Percentiles rank a stretch among this genome's conserved stretches.
Evolutionary conservation across 1,284 basidiomycete genomes (phyloP).

Genomic region (Cryptococcus sp.): DNA sequence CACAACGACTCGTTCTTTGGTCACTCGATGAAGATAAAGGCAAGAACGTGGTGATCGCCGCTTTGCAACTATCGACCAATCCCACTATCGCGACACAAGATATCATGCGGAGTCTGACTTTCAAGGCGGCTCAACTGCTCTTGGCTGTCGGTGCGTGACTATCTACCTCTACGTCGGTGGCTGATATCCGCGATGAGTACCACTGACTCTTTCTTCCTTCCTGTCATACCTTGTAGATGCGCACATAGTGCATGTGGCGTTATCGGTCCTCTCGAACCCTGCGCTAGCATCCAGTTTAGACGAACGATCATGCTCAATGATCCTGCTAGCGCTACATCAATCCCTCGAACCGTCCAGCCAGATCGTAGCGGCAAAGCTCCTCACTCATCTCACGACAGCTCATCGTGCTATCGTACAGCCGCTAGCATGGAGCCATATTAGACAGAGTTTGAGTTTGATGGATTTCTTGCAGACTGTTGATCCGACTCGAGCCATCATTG

Average conservation of each 20-base stretch:
- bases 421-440: conserved; percentile 37
- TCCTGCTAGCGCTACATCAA: conserved; percentile 41
- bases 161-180: background rate
- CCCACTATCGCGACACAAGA: conserved; percentile 28
- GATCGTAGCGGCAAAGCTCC: conserved; percentile 42
- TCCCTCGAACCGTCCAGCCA: conserved; percentile 41
- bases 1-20: conserved; percentile 35
- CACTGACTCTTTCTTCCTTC: background rate
- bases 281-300: conserved; percentile 35
- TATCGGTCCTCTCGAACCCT: conserved; percentile 40
- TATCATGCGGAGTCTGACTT: conserved; percentile 29
- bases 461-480: conserved; percentile 67
- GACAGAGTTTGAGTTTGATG: conserved; percentile 72
- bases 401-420: conserved; percentile 78
- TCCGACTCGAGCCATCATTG: conserved; percentile 60
- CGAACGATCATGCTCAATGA: conserved; percentile 40
- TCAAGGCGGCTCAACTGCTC: conserved; percentile 37
- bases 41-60: conserved; percentile 29
- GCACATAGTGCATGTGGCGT: conserved; percentile 34
- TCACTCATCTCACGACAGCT: conserved; percentile 50
- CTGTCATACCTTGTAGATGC: conserved; percentile 25
- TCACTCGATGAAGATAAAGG: conserved; percentile 35
- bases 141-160: conserved; percentile 33
- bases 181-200: background rate
- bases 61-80: conserved; percentile 33